Percentiles rank a stretch among this genome's conserved stretches.
Conservation (phyloP, 2,329 filamentous ascomycete species). For the Colletotrichum destructivum region DNA sequence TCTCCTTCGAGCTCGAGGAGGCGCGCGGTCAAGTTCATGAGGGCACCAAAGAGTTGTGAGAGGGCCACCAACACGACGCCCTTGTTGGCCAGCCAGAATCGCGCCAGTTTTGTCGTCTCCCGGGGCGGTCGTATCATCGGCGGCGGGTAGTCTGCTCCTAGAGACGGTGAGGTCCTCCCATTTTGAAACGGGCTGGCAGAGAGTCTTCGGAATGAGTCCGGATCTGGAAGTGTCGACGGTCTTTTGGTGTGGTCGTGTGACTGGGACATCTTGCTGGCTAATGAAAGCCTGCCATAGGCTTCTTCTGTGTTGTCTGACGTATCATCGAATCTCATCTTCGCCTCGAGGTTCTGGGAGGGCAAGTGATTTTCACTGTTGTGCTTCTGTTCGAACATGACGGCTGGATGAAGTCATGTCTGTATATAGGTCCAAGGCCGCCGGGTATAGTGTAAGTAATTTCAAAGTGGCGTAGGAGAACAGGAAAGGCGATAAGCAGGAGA, state of each 20-base stretch:
- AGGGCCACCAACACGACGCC: slow-evolving; percentile 81
- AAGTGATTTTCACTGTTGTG: slow-evolving; percentile 36
- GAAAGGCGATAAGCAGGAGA: background rate
- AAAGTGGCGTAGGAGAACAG: background rate
- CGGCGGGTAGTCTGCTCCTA: slow-evolving; percentile 43
- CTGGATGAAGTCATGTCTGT: slow-evolving; percentile 27
- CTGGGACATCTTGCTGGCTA: slow-evolving; percentile 46
- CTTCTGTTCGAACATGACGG: slow-evolving; percentile 44
- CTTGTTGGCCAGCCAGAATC: slow-evolving; percentile 76
- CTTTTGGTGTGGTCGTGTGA: slow-evolving; percentile 38
- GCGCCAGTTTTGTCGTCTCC: slow-evolving; percentile 41
- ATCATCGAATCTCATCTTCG: slow-evolving; percentile 46
- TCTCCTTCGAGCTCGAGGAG: slow-evolving; percentile 80
- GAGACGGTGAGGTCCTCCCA: slow-evolving; percentile 46
- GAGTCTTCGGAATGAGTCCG: slow-evolving; percentile 53
- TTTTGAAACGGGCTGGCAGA: slow-evolving; percentile 58
- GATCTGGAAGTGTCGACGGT: slow-evolving; percentile 48
- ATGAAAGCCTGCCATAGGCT: slow-evolving; percentile 47
- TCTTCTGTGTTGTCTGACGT: slow-evolving; percentile 46
- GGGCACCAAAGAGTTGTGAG: slow-evolving; percentile 84
- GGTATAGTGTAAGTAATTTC: background rate
- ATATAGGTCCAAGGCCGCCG: slow-evolving; percentile 1
- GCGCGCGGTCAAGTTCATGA: slow-evolving; percentile 89
- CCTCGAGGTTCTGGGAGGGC: slow-evolving; percentile 45
- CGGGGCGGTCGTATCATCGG: slow-evolving; percentile 27